These are phyloP conservation scores for Blastomyces gilchristii DNA, from an alignment of 2,329 filamentous ascomycete species.

Conservation along the genomic window DNA sequence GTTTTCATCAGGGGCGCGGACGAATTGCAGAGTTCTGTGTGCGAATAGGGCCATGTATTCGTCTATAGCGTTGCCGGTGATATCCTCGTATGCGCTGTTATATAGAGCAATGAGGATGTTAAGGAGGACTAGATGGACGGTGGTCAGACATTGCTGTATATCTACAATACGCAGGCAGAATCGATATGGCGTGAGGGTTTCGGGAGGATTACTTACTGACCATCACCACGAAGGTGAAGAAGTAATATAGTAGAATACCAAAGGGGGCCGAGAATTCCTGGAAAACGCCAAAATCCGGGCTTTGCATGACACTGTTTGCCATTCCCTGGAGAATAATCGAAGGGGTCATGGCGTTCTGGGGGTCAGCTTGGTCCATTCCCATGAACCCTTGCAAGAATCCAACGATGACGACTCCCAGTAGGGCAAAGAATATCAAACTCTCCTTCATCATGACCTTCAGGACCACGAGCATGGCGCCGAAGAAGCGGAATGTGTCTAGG, in stretches of 20 bases:
- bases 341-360: constrained; percentile 45
- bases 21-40: constrained; percentile 92
- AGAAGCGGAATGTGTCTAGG: constrained; percentile 87
- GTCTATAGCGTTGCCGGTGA: constrained; percentile 84
- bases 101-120: constrained; percentile 97
- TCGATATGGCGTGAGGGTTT: background rate
- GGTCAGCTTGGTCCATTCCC: constrained; percentile 74
- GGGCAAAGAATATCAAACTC: constrained; percentile 89
- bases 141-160: constrained; percentile 10
- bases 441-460: constrained; percentile 92
- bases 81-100: constrained; percentile 92
- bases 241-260: constrained; percentile 89
- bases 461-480: constrained; percentile 95
- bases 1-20: constrained; percentile 93
- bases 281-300: constrained; percentile 80
- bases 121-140: constrained; percentile 51
- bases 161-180: background rate
- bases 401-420: constrained; percentile 67
- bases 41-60: constrained; percentile 91
- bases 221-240: constrained; percentile 97
- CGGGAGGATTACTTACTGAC: constrained; percentile 40
- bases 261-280: constrained; percentile 88
- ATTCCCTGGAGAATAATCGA: constrained; percentile 47
- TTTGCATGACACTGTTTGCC: constrained; percentile 81
- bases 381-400: constrained; percentile 88